phyloP scores from a whole-genome alignment of 78 protist genomes.

The Isochrysis galbana region DNA sequence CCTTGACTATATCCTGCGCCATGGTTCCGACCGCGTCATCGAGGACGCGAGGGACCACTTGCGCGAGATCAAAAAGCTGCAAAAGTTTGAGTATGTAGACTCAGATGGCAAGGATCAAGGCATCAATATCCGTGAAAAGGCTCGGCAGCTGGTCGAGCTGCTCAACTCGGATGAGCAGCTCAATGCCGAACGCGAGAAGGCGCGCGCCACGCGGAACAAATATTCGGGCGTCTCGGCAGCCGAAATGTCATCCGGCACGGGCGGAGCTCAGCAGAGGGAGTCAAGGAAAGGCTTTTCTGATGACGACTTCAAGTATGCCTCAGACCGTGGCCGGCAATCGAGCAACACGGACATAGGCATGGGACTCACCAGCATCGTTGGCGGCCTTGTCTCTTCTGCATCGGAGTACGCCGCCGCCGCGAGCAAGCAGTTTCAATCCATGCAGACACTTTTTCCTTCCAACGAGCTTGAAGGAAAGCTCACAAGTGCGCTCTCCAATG shows the following conservation, averaged over 20 bases:
- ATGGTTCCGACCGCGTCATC: slow-evolving; percentile 27
- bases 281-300: neutral
- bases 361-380: neutral
- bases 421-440: slow-evolving; percentile 5
- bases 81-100: slow-evolving; percentile 2
- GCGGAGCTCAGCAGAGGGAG: neutral
- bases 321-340: neutral
- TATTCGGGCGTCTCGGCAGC: neutral
- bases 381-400: neutral
- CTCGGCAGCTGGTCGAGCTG: slow-evolving; percentile 3
- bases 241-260: neutral
- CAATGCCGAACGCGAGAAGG: slow-evolving; percentile 27
- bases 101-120: slow-evolving; percentile 46
- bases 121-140: slow-evolving; percentile 1
- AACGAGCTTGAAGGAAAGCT: neutral
- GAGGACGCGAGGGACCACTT: slow-evolving; percentile 27
- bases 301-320: slow-evolving; percentile 2
- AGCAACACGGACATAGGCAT: too few relatives aligned
- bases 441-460: slow-evolving; percentile 11
- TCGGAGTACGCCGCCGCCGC: neutral
- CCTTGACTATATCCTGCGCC: neutral
- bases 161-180: neutral
- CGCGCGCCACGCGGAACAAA: neutral
- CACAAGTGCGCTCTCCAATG: neutral
- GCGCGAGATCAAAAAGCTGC: neutral